Base-by-base conservation (phyloP, 768 basidiomycete species). In the Leucosporidium scottii region DNA sequence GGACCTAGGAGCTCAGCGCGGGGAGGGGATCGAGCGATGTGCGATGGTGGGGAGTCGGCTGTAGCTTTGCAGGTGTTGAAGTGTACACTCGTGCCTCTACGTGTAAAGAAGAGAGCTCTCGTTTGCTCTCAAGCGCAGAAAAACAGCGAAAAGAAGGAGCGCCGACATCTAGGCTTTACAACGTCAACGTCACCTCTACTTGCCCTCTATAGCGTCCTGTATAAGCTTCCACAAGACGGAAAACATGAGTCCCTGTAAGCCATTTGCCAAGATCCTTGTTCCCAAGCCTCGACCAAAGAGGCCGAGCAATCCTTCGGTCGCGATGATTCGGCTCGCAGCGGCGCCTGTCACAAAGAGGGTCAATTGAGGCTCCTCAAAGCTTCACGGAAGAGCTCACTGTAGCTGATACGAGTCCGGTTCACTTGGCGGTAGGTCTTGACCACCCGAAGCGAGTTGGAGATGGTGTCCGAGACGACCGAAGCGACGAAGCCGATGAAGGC, bases 391-490 rank as follows among this genome's bases (percentile, higher is more conserved):
- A 36, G 76, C 81, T 68, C 61, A 81, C 81, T 64, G 76, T 97
- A 98, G 1, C 87, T 84, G 21, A 98, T 87, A 36, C 85, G 83
- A 7, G 84, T 85, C 68, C 88, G 86, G 75, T 92, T 85, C 39
- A 93, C 91, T 77, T 98, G 94, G 21, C 93, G 82, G 79, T 96
- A 97, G 0, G 94, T 97, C 83, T 97, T 98, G 76, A 98, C 79
- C 3, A 98, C 93, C 25, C 91, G 85, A 2, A 98, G 81, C 8
- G 88, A 91, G 80, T 97, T 97, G 54, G 88, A 90, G 51, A 88
- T 76, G 2, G 86, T 88, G 76, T 97, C 94, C 17, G 90, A 93
- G 3, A 86, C 82, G 61, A 96, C 81, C 7, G 90, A 91, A 1
- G 93, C 91, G 36, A 80, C 82, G 78, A 97, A 97, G 1, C 93